A percentile compares a stretch with the other conserved stretches of the same genome.
phyloP scores from a whole-genome alignment of 2,329 filamentous ascomycete genomes.

The Aureobasidium sp. region DNA sequence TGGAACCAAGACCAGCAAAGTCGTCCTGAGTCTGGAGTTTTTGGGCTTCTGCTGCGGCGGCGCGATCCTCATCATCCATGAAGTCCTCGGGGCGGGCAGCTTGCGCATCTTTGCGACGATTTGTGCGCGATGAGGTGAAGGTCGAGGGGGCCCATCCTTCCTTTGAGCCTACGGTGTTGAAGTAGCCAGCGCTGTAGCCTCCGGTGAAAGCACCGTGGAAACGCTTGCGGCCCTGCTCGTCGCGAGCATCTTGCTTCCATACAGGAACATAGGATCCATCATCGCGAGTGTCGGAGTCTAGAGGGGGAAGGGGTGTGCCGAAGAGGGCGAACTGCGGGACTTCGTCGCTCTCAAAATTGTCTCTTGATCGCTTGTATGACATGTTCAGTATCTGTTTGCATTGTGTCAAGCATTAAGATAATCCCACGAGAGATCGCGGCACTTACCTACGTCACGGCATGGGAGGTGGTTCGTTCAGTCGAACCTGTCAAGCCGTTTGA shows the following conservation, averaged over 20 bases:
- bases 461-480: too few species aligned
- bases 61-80: slow-evolving; percentile 96
- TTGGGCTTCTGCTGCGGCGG: slow-evolving; percentile 72
- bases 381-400: slow-evolving; percentile 37
- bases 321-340: slow-evolving; percentile 69
- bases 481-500: too few species aligned
- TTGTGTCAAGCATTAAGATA: slow-evolving; percentile 18
- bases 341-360: slow-evolving; percentile 63
- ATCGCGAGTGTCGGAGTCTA: slow-evolving; percentile 69
- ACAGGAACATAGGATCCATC: slow-evolving; percentile 87
- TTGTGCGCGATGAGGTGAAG: slow-evolving; percentile 81
- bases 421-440: not conserved
- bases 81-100: slow-evolving; percentile 76
- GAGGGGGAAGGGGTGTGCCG: slow-evolving; percentile 74
- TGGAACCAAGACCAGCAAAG: slow-evolving; percentile 69
- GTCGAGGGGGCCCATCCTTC: slow-evolving; percentile 93
- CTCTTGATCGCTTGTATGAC: slow-evolving; percentile 72
- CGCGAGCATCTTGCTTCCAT: slow-evolving; percentile 98
- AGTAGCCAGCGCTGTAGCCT: slow-evolving; percentile 95
- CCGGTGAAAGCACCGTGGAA: slow-evolving; percentile 95
- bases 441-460: slow-evolving; percentile 12
- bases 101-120: slow-evolving; percentile 60
- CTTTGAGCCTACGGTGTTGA: slow-evolving; percentile 96
- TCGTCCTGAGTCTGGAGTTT: slow-evolving; percentile 62
- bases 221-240: slow-evolving; percentile 82